These are phyloP conservation scores for Aspergillus nomiae DNA, from an alignment of 2,329 filamentous ascomycete species.

Conservation along the genomic window DNA sequence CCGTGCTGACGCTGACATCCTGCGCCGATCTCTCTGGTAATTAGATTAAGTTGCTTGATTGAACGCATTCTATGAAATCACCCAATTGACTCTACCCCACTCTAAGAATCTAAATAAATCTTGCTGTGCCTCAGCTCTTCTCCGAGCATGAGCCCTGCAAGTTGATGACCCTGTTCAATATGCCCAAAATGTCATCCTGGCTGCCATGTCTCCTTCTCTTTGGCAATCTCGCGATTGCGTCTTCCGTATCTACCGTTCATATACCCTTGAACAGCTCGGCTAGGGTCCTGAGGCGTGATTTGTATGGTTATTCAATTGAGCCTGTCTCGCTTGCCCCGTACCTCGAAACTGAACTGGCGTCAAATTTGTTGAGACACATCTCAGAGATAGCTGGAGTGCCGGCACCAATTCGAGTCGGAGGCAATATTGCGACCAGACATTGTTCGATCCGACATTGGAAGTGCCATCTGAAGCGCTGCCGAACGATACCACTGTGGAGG, in stretches of 20 bases:
- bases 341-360: conserved; percentile 1
- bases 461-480: conserved; percentile 3
- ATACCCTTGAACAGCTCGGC: not conserved
- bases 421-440: conserved; percentile 11
- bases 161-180: not conserved
- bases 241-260: not conserved
- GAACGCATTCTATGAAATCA: not conserved
- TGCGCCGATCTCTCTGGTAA: not conserved
- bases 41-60: not conserved
- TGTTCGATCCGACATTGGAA: conserved; percentile 1
- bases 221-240: not conserved
- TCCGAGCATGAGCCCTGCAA: not conserved
- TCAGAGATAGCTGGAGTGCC: not conserved
- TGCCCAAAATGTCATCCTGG: not conserved
- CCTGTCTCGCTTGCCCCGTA: conserved; percentile 5
- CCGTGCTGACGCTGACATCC: not conserved
- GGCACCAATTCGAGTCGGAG: conserved; percentile 7
- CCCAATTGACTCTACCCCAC: not conserved
- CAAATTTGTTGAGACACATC: not conserved
- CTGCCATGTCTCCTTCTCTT: not conserved
- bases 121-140: not conserved
- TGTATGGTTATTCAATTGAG: conserved; percentile 13
- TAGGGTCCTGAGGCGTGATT: conserved; percentile 1
- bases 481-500: conserved; percentile 8
- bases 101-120: not conserved